Percentiles rank a stretch among this genome's conserved stretches.
Evolutionary conservation across 306 rosid genomes (phyloP).

Genomic region (Abrus pulchellus): DNA sequence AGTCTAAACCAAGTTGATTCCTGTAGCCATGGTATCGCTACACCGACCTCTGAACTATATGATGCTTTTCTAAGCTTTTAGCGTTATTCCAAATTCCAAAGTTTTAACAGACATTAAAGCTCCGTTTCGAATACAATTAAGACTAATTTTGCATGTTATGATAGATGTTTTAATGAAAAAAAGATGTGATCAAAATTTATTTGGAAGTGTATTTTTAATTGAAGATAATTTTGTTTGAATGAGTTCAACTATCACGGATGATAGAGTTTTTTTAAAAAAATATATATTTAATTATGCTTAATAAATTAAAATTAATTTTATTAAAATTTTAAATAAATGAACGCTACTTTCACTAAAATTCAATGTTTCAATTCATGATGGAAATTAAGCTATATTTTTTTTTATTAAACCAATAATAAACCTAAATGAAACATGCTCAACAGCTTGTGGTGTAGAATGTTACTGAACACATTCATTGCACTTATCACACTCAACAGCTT

Average conservation of each 20-base stretch:
- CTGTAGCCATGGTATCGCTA: conserved; percentile 66
- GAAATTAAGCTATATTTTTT: neutral
- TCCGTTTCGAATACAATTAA: too few species aligned
- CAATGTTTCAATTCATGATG: conserved; percentile 42
- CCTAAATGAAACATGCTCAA: conserved; percentile 1
- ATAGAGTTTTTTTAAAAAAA: too few species aligned
- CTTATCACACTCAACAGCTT: neutral
- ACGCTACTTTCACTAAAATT: neutral
- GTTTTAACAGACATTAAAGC: conserved; percentile 45
- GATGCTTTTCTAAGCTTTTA: conserved; percentile 49
- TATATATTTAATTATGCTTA: too few species aligned
- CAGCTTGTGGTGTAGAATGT: conserved; percentile 17
- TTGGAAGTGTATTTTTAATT: too few species aligned
- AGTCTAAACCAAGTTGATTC: conserved; percentile 67
- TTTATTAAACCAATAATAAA: conserved; percentile 11
- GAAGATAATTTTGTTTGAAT: too few species aligned
- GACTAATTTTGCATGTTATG: too few species aligned
- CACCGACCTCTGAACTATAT: conserved; percentile 52
- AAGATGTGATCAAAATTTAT: too few species aligned
- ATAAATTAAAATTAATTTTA: too few species aligned
- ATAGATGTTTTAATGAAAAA: too few species aligned
- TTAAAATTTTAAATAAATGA: too few species aligned
- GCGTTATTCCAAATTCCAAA: conserved; percentile 53
- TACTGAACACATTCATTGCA: conserved; percentile 1
- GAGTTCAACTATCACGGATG: too few species aligned